A percentile compares a stretch with the other conserved stretches of the same genome.
These are phyloP conservation scores for Fusarium drepaniforme DNA, from an alignment of 2,329 filamentous ascomycete genomes.

Conservation along the genomic window DNA sequence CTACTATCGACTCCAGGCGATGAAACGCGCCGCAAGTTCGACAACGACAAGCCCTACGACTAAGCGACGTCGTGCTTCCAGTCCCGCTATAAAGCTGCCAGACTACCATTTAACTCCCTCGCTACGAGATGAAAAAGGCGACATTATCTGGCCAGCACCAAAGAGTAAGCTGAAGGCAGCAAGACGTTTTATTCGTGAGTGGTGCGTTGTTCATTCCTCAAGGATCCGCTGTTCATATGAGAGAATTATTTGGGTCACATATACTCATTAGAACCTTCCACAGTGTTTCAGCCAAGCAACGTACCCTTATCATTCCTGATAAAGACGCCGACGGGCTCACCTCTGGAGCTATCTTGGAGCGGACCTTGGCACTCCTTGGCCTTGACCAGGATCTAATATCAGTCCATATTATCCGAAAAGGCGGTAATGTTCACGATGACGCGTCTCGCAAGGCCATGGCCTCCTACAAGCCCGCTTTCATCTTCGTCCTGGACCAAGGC, in stretches of 20 bases:
- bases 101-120: slow-evolving; percentile 30
- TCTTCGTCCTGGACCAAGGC: slow-evolving; percentile 76
- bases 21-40: slow-evolving; percentile 17
- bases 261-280: slow-evolving; percentile 14
- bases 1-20: neutral
- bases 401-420: slow-evolving; percentile 71
- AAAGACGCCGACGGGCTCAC: slow-evolving; percentile 77
- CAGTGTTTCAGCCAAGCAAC: slow-evolving; percentile 43
- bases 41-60: neutral
- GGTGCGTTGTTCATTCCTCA: slow-evolving; percentile 53
- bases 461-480: slow-evolving; percentile 62
- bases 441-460: slow-evolving; percentile 64
- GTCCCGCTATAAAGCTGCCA: neutral
- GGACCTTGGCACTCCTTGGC: slow-evolving; percentile 70
- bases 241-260: neutral
- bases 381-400: slow-evolving; percentile 64
- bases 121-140: slow-evolving; percentile 55
- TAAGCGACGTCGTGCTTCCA: slow-evolving; percentile 12
- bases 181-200: slow-evolving; percentile 67
- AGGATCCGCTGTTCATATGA: neutral
- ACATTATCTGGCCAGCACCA: slow-evolving; percentile 72
- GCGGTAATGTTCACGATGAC: slow-evolving; percentile 68
- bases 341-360: slow-evolving; percentile 72
- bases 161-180: slow-evolving; percentile 66
- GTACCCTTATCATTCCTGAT: slow-evolving; percentile 73